Base-by-base conservation (phyloP, 164 flowering plant species). In the Magnolia sinica region DNA sequence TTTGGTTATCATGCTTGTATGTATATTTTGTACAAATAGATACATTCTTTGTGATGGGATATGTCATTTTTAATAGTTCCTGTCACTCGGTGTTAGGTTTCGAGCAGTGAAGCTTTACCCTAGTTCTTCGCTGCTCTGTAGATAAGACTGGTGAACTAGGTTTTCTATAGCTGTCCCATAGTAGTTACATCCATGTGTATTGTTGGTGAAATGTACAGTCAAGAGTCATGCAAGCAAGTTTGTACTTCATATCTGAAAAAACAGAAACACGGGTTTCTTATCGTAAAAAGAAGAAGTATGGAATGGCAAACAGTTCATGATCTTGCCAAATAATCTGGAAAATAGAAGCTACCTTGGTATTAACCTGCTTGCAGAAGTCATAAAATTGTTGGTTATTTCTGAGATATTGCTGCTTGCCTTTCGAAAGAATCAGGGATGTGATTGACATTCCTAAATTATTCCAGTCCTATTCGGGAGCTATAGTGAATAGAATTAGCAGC, bases 1-100 rank as follows among this genome's bases (percentile, higher is more conserved):
- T 65, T 65, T 22, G 27, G 11, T 22, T 8, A 5, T 37, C 68
- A 16, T 65, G 68, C 52, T 23, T 6, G 3, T 9, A 63, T 23
- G 67, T 72, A 22, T 55, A 70, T 70, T 83, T 52, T 7, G 7
- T 37, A 37, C 45, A 37, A 4, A 37, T 37, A 37, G 45, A 37
- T 37, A 5, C 45, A 37, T 37, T 37, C 45, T 37, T 37, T 5
- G 4, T 37, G 45, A 37, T 37, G 45, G 45, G 45, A 37, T 37
- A 37, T 37, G 4, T 5, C 6, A 37, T 37, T 37, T 37, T 37
- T 37, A 37, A 37, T 37, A 4, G 45, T 37, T 22, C 8, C 64
- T 13, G 64, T 19, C 16, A 59, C n/a, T 59, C 10, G 2, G 64
- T 65, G 68, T 65, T 65, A 22, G 24, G 27, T 37, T 37, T 37